Evolutionary conservation across 768 basidiomycete genomes (phyloP).

Genomic region (Udeniomyces megalosporus): DNA sequence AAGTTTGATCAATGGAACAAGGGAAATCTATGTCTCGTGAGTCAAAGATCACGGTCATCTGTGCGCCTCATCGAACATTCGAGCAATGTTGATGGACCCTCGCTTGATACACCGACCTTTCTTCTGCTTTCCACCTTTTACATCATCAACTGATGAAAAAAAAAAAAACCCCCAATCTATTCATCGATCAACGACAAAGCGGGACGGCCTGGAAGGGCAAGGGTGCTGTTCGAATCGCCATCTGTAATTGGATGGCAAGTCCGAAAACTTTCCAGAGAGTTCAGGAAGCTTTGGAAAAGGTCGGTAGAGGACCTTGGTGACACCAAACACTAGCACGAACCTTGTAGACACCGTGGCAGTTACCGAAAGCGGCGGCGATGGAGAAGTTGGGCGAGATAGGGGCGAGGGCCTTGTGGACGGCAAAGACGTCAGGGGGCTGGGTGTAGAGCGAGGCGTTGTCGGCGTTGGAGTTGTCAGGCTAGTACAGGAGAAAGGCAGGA

Average conservation of each 20-base stretch:
- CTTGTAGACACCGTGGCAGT: constrained; percentile 91
- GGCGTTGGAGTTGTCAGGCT: constrained; percentile 90
- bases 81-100: too few relatives aligned
- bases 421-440: constrained; percentile 88
- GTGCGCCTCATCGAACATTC: too few relatives aligned
- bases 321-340: too few relatives aligned
- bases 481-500: too few relatives aligned
- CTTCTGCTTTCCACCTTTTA: too few relatives aligned
- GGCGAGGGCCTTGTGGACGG: constrained; percentile 70
- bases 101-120: too few relatives aligned
- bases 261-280: background rate
- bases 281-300: constrained; percentile 22
- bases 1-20: constrained; percentile 27
- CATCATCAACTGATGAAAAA: too few relatives aligned
- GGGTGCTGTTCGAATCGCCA: constrained; percentile 32
- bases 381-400: constrained; percentile 82
- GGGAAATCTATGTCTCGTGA: constrained; percentile 32
- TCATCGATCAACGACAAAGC: too few relatives aligned
- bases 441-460: constrained; percentile 93
- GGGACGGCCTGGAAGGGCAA: constrained; percentile 30
- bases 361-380: constrained; percentile 90
- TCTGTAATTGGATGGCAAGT: constrained; percentile 30
- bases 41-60: too few relatives aligned
- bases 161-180: too few relatives aligned
- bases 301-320: constrained; percentile 8